Base-by-base conservation (phyloP, 306 rosid genomes). In the Pueraria montana region DNA sequence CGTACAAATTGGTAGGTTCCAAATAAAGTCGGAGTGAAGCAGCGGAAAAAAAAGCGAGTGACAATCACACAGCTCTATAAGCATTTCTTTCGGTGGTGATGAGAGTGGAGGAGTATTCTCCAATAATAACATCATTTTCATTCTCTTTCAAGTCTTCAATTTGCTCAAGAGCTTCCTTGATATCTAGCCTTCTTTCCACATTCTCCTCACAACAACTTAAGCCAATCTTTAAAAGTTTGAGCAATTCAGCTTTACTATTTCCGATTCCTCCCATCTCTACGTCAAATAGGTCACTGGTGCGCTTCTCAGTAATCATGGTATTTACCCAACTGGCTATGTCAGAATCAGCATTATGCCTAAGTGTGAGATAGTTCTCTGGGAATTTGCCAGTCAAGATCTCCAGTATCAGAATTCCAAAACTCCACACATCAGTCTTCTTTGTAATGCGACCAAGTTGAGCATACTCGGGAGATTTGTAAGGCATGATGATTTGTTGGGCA, bases 201-300 rank as follows among this genome's bases (percentile, higher is more conserved):
- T 94, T 95, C 88, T 89, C 98, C 86, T 96, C 98, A 63, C 99
- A 96, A 72, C 99, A 96, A 77, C 94, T 88, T 63, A 96, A 68
- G 6, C 94, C 99, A 56, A 96, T 91, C 91, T 92, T 96, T 46
- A 96, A 74, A 21, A 96, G 93, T 88, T 92, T 91, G 26, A 96
- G 79, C 87, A 94, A 55, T 65, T 94, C 95, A 4, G 91, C 86
- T 85, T 90, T 93, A 55, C 77, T 85, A 69, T 81, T 87, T 49
- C 89, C 83, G 0, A 82, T 43, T 42, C 86, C 87, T 40, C 87
- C 89, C 94, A 96, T 91, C 77, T 96, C 98, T 11, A 45, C 77
- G 20, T 96, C 99, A 59, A 92, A 94, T 55, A 94, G 92, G 1
- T 86, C 94, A 12, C 87, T 26, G 0, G 93, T 92, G 34, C 86